A percentile compares a stretch with the other conserved stretches of the same genome.
phyloP scores from a whole-genome alignment of 2,329 filamentous ascomycete genomes.

The Fusarium coicis region DNA sequence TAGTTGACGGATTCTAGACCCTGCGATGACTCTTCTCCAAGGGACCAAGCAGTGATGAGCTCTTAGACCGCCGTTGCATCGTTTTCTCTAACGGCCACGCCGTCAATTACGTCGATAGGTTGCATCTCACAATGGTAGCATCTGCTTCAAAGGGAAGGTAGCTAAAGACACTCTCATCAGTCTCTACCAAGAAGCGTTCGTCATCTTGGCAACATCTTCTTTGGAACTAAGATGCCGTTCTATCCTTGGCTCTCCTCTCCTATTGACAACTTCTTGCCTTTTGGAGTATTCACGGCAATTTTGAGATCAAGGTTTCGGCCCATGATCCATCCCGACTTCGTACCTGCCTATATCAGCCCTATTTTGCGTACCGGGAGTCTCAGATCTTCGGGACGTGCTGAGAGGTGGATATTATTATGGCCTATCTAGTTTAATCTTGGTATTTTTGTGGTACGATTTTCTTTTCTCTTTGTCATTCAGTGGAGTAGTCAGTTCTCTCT shows the following conservation, averaged over 20 bases:
- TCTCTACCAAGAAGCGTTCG: neutral
- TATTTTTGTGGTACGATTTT: neutral
- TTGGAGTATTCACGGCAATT: conserved; percentile 1
- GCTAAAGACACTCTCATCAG: neutral
- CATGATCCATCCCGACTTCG: neutral
- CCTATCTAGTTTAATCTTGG: neutral
- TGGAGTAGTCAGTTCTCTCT: neutral
- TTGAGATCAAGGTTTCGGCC: neutral
- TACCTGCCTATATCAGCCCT: neutral
- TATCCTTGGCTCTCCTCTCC: neutral
- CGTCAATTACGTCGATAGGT: neutral
- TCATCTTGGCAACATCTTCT: neutral
- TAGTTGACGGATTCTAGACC: neutral
- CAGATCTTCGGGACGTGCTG: neutral
- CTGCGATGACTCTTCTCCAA: neutral
- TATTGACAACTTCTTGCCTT: neutral
- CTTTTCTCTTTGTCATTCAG: neutral
- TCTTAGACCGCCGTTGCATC: neutral
- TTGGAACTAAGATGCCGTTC: neutral
- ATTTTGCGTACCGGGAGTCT: neutral
- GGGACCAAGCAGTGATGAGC: neutral
- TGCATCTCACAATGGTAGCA: neutral
- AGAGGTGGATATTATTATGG: neutral
- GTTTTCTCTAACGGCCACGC: neutral
- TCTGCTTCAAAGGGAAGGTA: neutral